These are phyloP conservation scores for Salvia sclarea DNA, from an alignment of 305 asterid species.

Conservation along the genomic window DNA sequence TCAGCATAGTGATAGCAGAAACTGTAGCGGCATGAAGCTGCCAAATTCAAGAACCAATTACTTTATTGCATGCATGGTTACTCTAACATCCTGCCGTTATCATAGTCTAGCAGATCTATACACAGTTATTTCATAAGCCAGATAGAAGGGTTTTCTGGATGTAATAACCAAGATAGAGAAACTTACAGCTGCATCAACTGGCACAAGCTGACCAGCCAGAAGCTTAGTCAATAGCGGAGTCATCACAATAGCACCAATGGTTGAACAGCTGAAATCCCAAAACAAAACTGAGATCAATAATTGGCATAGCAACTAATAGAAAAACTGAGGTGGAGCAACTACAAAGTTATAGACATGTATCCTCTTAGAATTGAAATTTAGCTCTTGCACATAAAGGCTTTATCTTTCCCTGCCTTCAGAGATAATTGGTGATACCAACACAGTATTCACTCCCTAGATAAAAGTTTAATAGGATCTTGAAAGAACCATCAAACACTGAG, in stretches of 20 bases:
- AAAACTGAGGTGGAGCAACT: background rate
- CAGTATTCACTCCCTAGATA: background rate
- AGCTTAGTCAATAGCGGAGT: constrained; percentile 94
- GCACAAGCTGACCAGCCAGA: constrained; percentile 97
- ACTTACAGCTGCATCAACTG: constrained; percentile 97
- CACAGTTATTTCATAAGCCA: constrained; percentile 6
- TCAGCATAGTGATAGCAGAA: background rate
- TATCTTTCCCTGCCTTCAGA: background rate
- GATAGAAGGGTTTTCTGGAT: constrained; percentile 4
- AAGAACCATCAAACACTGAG: too few species aligned
- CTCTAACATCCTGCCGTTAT: background rate
- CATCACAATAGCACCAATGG: constrained; percentile 95
- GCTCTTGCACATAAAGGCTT: background rate
- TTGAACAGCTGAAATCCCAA: constrained; percentile 78
- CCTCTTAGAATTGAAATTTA: constrained; percentile 1
- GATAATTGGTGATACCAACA: background rate
- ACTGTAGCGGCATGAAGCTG: background rate
- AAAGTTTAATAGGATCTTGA: background rate
- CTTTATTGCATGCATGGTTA: background rate
- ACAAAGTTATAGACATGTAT: background rate
- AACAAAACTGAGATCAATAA: background rate
- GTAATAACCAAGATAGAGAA: constrained; percentile 25
- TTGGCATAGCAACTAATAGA: background rate
- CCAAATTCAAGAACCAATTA: constrained; percentile 26
- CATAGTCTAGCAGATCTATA: constrained; percentile 15